A percentile compares a stretch with the other conserved stretches of the same genome.
Evolutionary conservation across 176 grass and related monocot species (phyloP).

Genomic region (Triticum dicoccoides): DNA sequence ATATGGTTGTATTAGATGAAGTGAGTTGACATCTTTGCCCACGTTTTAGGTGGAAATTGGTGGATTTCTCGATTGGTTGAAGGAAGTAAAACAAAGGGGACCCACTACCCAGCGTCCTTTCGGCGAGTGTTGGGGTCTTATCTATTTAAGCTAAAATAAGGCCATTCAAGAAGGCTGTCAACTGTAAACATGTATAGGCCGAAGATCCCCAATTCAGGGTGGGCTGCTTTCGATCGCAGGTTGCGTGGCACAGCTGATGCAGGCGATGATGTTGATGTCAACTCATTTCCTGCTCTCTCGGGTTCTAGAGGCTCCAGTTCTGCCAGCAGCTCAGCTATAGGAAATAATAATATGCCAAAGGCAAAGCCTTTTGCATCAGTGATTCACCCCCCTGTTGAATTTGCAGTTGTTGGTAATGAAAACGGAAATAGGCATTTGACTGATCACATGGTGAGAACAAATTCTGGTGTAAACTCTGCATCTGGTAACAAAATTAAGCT

Average conservation of each 20-base stretch:
- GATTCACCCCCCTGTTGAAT: slow-evolving; percentile 36
- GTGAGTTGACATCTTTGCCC: slow-evolving; percentile 6
- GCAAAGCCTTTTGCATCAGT: slow-evolving; percentile 69
- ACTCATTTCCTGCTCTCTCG: slow-evolving; percentile 65
- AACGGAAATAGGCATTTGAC: background rate
- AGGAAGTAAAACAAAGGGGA: slow-evolving; percentile 11
- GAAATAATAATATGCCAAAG: slow-evolving; percentile 28
- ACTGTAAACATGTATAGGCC: slow-evolving; percentile 49
- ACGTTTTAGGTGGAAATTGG: slow-evolving; percentile 1
- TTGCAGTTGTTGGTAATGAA: slow-evolving; percentile 3
- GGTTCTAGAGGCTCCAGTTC: slow-evolving; percentile 10
- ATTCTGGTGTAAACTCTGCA: slow-evolving; percentile 20
- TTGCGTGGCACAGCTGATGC: slow-evolving; percentile 38
- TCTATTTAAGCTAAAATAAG: slow-evolving; percentile 16
- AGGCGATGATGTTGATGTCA: slow-evolving; percentile 9
- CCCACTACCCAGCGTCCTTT: slow-evolving; percentile 2
- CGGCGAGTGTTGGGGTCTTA: background rate
- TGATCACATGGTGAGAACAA: background rate
- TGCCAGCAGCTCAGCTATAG: slow-evolving; percentile 23
- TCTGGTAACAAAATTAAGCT: slow-evolving; percentile 41
- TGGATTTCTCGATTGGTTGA: slow-evolving; percentile 13
- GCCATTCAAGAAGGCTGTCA: background rate
- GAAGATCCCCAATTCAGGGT: slow-evolving; percentile 57
- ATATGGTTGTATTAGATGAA: slow-evolving; percentile 1
- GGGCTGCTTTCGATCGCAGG: slow-evolving; percentile 79